Conservation (phyloP, 163 green algal species). For the Dunaliella salina region DNA sequence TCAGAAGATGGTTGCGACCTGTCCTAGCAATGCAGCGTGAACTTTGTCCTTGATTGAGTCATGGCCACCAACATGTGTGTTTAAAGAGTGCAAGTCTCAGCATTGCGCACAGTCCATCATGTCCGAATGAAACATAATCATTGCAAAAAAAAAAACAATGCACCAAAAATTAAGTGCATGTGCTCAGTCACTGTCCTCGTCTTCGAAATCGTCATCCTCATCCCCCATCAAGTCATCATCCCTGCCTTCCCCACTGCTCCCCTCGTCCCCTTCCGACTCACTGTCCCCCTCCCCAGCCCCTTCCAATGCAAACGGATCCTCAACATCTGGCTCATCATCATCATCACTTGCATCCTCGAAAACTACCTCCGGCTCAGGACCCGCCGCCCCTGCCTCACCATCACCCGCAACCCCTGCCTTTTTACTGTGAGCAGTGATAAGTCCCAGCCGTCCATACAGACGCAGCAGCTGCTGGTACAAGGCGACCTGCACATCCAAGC, state of each 20-base stretch:
- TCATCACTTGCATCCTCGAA: constrained; percentile 34
- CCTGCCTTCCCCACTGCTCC: constrained; percentile 22
- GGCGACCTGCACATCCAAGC: constrained; percentile 32
- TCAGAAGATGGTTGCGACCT: no score
- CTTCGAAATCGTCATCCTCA: constrained; percentile 14
- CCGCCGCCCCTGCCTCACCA: background rate
- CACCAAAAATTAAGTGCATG: background rate
- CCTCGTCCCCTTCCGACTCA: constrained; percentile 23
- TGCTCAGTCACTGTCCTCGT: background rate
- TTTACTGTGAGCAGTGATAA: constrained; percentile 57
- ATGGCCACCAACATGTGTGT: no score
- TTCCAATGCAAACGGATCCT: constrained; percentile 40
- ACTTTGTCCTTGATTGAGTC: no score
- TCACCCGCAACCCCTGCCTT: background rate
- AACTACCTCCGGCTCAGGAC: constrained; percentile 23
- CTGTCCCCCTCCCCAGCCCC: constrained; percentile 21
- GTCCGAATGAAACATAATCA: no score
- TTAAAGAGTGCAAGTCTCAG: background rate
- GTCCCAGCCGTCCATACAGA: constrained; percentile 62
- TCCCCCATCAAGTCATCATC: constrained; percentile 20
- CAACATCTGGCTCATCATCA: constrained; percentile 43
- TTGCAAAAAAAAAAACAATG: no score
- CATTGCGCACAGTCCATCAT: no score
- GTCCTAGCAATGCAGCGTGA: no score
- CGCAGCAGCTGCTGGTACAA: constrained; percentile 55